phyloP scores from a whole-genome alignment of 768 basidiomycete genomes.

The Paxillus involutus region DNA sequence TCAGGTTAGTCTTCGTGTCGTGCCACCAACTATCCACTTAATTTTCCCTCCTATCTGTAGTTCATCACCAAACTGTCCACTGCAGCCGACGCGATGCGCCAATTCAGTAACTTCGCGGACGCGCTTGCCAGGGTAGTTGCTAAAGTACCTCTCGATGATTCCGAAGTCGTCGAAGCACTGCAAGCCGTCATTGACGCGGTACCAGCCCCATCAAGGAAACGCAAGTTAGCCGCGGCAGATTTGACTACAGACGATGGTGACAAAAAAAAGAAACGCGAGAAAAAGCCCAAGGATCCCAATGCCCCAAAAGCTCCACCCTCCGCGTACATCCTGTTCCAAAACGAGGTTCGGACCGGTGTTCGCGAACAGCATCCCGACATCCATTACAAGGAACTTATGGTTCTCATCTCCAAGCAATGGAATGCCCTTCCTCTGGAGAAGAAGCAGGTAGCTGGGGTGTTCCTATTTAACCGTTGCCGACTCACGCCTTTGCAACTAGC shows the following conservation, averaged over 20 bases:
- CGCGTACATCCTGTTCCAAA: constrained; percentile 94
- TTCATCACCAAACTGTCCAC: constrained; percentile 52
- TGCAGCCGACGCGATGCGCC: constrained; percentile 64
- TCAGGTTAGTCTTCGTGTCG: constrained; percentile 26
- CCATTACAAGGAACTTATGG: constrained; percentile 70
- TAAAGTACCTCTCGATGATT: constrained; percentile 34
- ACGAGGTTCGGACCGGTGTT: constrained; percentile 76
- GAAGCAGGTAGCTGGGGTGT: constrained; percentile 63
- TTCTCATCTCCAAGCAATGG: constrained; percentile 76
- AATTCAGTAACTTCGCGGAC: constrained; percentile 61
- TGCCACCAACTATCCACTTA: constrained; percentile 13
- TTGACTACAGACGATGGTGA: constrained; percentile 40
- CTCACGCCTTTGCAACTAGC: constrained; percentile 17
- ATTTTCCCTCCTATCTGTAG: constrained; percentile 35
- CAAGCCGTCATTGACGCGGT: constrained; percentile 31
- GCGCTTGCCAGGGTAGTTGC: constrained; percentile 52
- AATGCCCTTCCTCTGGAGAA: constrained; percentile 59
- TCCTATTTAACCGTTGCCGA: not conserved
- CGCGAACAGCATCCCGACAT: constrained; percentile 64
- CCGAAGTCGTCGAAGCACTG: constrained; percentile 27
- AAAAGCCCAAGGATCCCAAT: constrained; percentile 82
- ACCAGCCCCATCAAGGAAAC: constrained; percentile 45
- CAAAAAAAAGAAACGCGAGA: constrained; percentile 39
- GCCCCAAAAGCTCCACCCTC: constrained; percentile 93
- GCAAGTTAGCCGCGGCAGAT: constrained; percentile 39